These are phyloP conservation scores for Daldinia sp. DNA, from an alignment of 2,329 filamentous ascomycete species.

Conservation along the genomic window DNA sequence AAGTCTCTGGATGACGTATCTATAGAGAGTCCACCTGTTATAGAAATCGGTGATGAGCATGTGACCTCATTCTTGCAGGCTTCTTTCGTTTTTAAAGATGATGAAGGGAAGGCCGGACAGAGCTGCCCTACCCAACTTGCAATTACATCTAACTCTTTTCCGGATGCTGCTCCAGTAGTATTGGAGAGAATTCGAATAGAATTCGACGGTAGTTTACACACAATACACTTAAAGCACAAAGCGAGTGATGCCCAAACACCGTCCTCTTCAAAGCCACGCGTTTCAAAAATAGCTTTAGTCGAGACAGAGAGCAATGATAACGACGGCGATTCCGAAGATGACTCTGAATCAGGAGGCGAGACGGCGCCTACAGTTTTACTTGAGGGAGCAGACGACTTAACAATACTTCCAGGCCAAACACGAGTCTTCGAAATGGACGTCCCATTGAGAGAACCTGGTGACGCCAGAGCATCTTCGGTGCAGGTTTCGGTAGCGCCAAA, in stretches of 20 bases:
- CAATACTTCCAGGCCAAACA: constrained; percentile 70
- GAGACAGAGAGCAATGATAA: constrained; percentile 44
- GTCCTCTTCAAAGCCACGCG: constrained; percentile 24
- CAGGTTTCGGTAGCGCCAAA: constrained; percentile 70
- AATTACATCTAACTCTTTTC: constrained; percentile 64
- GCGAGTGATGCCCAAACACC: constrained; percentile 17
- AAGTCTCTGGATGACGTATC: constrained; percentile 62
- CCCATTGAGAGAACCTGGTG: constrained; percentile 82
- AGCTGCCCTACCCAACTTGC: constrained; percentile 64
- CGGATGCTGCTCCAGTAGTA: constrained; percentile 59
- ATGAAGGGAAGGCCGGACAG: constrained; percentile 69
- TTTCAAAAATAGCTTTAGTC: constrained; percentile 34
- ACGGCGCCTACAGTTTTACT: constrained; percentile 51
- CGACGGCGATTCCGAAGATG: constrained; percentile 41
- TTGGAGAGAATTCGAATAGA: constrained; percentile 61
- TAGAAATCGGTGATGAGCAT: constrained; percentile 61
- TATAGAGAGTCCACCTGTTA: constrained; percentile 54
- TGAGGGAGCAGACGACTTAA: constrained; percentile 68
- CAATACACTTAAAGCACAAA: constrained; percentile 61
- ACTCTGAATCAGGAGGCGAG: constrained; percentile 39
- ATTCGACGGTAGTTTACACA: constrained; percentile 66
- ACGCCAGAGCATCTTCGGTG: constrained; percentile 71
- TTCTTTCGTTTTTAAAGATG: constrained; percentile 65
- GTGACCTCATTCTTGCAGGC: constrained; percentile 63
- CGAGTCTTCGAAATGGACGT: constrained; percentile 76